Evolutionary conservation across 2,329 filamentous ascomycete genomes (phyloP).

Genomic region (Penicillium brevicompactum): DNA sequence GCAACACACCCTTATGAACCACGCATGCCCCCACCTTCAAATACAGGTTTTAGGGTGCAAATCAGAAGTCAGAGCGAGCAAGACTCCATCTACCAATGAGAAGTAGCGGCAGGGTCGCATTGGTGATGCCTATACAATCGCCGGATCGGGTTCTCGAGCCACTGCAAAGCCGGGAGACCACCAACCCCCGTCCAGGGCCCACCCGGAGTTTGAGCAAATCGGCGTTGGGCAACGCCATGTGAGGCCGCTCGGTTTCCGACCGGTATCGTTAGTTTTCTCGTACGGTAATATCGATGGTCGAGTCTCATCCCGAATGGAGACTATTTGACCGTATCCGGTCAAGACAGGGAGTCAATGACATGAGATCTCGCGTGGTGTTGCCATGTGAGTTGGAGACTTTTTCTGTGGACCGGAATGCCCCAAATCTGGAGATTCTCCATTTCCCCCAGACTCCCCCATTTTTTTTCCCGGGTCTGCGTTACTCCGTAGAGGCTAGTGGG

Average conservation of each 20-base stretch:
- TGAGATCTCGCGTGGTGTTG: slow-evolving; percentile 1
- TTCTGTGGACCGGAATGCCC: neutral
- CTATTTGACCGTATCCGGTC: neutral
- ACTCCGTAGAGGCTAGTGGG: neutral
- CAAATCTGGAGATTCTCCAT: slow-evolving; percentile 9
- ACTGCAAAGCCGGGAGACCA: neutral
- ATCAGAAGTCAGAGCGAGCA: neutral
- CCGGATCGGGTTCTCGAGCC: slow-evolving; percentile 1
- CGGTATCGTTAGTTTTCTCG: neutral
- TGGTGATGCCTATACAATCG: slow-evolving; percentile 1
- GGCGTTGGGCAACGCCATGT: neutral
- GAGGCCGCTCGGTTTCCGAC: neutral
- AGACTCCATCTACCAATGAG: neutral
- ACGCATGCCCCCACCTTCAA: slow-evolving; percentile 1
- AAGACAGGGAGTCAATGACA: neutral
- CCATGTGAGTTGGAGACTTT: neutral
- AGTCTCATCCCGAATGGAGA: no score
- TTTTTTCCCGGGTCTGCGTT: neutral
- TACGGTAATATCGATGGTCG: neutral
- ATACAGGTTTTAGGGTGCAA: neutral
- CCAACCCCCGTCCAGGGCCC: neutral
- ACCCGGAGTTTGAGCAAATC: neutral
- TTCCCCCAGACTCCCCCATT: slow-evolving; percentile 4
- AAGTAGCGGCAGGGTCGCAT: slow-evolving; percentile 2
- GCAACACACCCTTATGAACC: slow-evolving; percentile 16